Evolutionary conservation across 2,329 filamentous ascomycete genomes (phyloP), one percentile per base, ranked within the genome.

Genomic region (Aspergillus costaricaensis): DNA sequence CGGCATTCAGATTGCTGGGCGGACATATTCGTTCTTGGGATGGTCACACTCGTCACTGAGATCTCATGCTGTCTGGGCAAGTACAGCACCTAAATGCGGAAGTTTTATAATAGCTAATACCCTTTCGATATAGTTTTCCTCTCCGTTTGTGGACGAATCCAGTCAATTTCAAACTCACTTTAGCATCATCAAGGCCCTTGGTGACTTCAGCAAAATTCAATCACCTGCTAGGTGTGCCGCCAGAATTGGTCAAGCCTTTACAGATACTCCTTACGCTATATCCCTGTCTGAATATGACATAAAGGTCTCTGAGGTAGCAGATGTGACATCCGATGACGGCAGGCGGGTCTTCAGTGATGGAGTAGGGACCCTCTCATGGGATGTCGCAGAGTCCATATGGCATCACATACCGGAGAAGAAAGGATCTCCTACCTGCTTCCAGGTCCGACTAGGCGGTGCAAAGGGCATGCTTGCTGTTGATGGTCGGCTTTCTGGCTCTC

Each of bases 391-490:
- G 9, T 78, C 79, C 8, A 83, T 93, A 1, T 89, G 86, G 82
- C 72, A 75, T 0, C 67, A 74, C 5, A 74, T 90, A 57, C 82
- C 85, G 0, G 72, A 74, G 32, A 76, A 76, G 23, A 78, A 74
- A 25, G 63, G 79, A 38, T 69, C 78, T 3, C 86, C 90, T 0
- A 90, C 88, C 0, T 86, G 86, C 52, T 85, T 92, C 49, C 92
- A 96, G 68, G 89, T 96, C 47, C 85, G 91, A 2, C 89, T 86
- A 71, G 86, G 81, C 27, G 91, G 83, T 79, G 87, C 86, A 4
- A 96, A 96, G 74, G 91, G 91, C 0, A 91, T 93, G 86, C 80
- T 95, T 0, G 85, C 89, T 0, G 75, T 94, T 0, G 90, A 96
- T 67, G 77, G 81, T 9, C 77, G 80, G 1, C 78, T 93, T 0